These are phyloP conservation scores for Cercospora nicotianae DNA, from an alignment of 2,329 filamentous ascomycete genomes.

Conservation along the genomic window DNA sequence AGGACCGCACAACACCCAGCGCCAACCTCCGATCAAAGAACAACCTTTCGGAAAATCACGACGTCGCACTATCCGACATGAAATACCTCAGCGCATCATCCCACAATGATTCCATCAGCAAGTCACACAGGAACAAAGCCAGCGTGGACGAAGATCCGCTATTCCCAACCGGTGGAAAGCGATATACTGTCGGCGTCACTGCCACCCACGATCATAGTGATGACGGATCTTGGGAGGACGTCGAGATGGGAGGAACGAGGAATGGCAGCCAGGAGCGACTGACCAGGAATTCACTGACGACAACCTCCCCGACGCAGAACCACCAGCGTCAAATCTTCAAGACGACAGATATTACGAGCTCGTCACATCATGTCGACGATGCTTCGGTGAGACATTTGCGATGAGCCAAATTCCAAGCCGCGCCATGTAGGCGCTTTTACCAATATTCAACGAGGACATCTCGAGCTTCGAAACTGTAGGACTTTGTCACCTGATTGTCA, in stretches of 20 bases:
- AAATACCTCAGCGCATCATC: constrained; percentile 12
- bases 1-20: constrained; percentile 5
- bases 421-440: too few relatives aligned
- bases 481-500: neutral
- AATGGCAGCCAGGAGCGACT: constrained; percentile 22
- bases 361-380: neutral
- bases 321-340: constrained; percentile 8
- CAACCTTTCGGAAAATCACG: neutral
- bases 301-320: neutral
- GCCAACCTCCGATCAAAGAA: constrained; percentile 7
- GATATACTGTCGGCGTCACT: constrained; percentile 19
- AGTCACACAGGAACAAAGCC: constrained; percentile 4
- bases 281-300: constrained; percentile 1
- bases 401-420: neutral
- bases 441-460: neutral
- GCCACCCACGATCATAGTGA: constrained; percentile 15
- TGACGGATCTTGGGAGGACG: constrained; percentile 20
- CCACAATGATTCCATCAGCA: constrained; percentile 8
- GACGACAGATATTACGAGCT: constrained; percentile 11
- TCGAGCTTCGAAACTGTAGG: neutral
- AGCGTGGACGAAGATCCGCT: constrained; percentile 1
- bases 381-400: neutral
- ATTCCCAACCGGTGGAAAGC: neutral
- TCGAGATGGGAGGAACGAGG: constrained; percentile 3
- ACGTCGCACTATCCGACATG: constrained; percentile 12